Percentiles rank a stretch among this genome's conserved stretches.
Evolutionary conservation across 2,329 filamentous ascomycete species (phyloP).

Genomic region (Colletotrichum navitas): DNA sequence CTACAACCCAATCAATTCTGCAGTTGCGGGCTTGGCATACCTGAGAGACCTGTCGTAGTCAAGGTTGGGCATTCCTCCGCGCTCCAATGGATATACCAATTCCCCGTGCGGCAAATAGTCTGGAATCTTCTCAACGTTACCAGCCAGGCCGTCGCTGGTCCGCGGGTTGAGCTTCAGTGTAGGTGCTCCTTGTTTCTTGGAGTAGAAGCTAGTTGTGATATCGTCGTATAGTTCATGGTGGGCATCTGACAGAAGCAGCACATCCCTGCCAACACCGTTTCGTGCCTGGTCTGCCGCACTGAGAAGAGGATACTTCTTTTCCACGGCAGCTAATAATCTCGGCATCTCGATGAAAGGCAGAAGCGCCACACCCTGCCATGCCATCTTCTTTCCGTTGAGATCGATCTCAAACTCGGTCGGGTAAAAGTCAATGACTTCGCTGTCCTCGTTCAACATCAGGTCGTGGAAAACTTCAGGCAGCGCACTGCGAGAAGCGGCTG

Average conservation of each 20-base stretch:
- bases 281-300: slow-evolving; percentile 81
- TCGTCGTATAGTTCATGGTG: slow-evolving; percentile 87
- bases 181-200: slow-evolving; percentile 80
- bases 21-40: slow-evolving; percentile 62
- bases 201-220: slow-evolving; percentile 87
- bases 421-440: slow-evolving; percentile 97
- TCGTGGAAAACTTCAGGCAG: slow-evolving; percentile 90
- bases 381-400: slow-evolving; percentile 97
- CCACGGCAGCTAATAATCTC: slow-evolving; percentile 84
- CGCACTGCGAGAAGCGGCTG: slow-evolving; percentile 91
- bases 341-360: slow-evolving; percentile 97
- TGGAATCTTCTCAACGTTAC: slow-evolving; percentile 84
- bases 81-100: slow-evolving; percentile 81
- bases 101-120: slow-evolving; percentile 87
- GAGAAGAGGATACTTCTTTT: slow-evolving; percentile 83
- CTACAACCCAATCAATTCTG: not conserved
- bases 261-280: slow-evolving; percentile 84
- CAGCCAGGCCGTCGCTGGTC: slow-evolving; percentile 82
- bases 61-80: slow-evolving; percentile 78
- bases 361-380: slow-evolving; percentile 95
- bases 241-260: slow-evolving; percentile 84
- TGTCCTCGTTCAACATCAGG: slow-evolving; percentile 89
- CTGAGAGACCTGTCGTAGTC: slow-evolving; percentile 89
- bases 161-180: slow-evolving; percentile 81
- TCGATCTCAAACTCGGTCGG: slow-evolving; percentile 94